Percentiles rank a stretch among this genome's conserved stretches.
Evolutionary conservation across 345 rosid species (phyloP).

Genomic region (Salix viminalis): DNA sequence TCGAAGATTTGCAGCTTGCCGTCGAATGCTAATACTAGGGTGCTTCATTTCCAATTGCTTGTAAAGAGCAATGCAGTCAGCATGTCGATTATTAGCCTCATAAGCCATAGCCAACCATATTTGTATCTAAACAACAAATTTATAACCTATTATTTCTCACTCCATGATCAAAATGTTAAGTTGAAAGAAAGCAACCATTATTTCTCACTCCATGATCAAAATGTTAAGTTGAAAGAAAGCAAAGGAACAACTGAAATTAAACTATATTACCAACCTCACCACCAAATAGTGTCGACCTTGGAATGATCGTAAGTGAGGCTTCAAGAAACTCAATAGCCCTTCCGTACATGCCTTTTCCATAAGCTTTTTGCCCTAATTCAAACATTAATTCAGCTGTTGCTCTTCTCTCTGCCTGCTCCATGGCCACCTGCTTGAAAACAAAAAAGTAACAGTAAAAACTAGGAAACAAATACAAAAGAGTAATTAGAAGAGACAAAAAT

Average conservation of each 20-base stretch:
- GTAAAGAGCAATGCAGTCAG: slow-evolving; percentile 85
- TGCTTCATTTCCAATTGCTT: slow-evolving; percentile 76
- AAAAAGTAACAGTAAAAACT: not conserved
- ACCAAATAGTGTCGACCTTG: slow-evolving; percentile 74
- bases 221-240: not conserved
- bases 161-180: no score
- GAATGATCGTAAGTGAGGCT: slow-evolving; percentile 87
- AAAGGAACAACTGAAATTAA: not conserved
- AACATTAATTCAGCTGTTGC: slow-evolving; percentile 87
- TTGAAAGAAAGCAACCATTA: not conserved
- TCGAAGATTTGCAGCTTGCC: slow-evolving; percentile 89
- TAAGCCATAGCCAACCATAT: slow-evolving; percentile 99
- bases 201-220: not conserved
- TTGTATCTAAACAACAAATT: slow-evolving; percentile 60
- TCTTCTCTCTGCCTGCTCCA: slow-evolving; percentile 90
- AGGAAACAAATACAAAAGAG: not conserved
- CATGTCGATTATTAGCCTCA: slow-evolving; percentile 85
- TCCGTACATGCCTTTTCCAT: slow-evolving; percentile 88
- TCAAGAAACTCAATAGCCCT: slow-evolving; percentile 86
- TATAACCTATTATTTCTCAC: not conserved
- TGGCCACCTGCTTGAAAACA: slow-evolving; percentile 61
- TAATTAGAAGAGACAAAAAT: not conserved
- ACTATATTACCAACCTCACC: slow-evolving; percentile 71
- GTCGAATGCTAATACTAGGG: slow-evolving; percentile 72
- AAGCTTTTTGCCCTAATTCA: slow-evolving; percentile 90